Evolutionary conservation across 768 basidiomycete species (phyloP).

Genomic region (Rhodosporidiobolus odoratus): DNA sequence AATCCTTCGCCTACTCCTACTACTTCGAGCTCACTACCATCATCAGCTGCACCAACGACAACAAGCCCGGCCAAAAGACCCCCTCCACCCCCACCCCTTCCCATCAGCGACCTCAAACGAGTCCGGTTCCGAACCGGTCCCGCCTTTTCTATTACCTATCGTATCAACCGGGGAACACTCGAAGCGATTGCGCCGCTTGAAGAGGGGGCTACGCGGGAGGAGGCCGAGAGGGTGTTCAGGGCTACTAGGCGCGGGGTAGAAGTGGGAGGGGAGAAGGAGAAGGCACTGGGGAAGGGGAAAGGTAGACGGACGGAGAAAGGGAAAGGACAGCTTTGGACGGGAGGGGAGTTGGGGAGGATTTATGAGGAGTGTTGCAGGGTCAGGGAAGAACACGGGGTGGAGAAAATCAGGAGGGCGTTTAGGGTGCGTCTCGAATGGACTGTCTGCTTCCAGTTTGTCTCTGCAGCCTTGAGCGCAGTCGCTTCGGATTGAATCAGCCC

Average conservation of each 20-base stretch:
- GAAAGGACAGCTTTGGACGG: slow-evolving; percentile 58
- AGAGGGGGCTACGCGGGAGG: slow-evolving; percentile 62
- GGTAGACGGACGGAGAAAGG: slow-evolving; percentile 52
- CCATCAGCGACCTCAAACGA: slow-evolving; percentile 60
- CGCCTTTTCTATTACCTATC: slow-evolving; percentile 78
- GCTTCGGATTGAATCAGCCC: slow-evolving; percentile 6
- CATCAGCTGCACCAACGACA: background rate
- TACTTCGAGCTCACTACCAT: slow-evolving; percentile 2
- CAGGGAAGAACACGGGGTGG: slow-evolving; percentile 46
- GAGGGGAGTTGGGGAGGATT: slow-evolving; percentile 71
- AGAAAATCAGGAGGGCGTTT: slow-evolving; percentile 28
- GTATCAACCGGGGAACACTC: slow-evolving; percentile 65
- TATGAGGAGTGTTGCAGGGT: slow-evolving; percentile 44
- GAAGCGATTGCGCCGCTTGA: slow-evolving; percentile 62
- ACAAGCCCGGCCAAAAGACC: background rate
- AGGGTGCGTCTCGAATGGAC: slow-evolving; percentile 22
- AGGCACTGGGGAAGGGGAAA: slow-evolving; percentile 76
- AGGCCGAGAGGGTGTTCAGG: slow-evolving; percentile 60
- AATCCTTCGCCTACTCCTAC: background rate
- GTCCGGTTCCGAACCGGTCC: slow-evolving; percentile 79
- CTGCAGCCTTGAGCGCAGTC: background rate
- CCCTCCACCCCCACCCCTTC: slow-evolving; percentile 18
- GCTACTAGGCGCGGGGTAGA: slow-evolving; percentile 32
- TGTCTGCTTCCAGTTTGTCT: background rate
- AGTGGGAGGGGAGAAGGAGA: slow-evolving; percentile 47